These are phyloP conservation scores for Candida tammaniensis DNA, from an alignment of 805 yeast species.

Conservation along the genomic window DNA sequence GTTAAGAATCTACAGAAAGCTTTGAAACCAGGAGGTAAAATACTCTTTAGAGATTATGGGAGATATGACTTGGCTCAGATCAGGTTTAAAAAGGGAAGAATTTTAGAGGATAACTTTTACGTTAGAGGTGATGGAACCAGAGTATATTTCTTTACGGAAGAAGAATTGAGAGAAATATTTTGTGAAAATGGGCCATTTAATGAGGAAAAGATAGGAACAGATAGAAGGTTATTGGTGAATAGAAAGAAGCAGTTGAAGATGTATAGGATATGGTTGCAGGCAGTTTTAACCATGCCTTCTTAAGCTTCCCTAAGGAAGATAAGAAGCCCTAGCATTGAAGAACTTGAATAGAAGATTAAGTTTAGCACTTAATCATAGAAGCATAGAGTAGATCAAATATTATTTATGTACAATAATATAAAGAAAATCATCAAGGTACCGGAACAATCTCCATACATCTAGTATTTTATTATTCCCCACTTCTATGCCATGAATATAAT, in stretches of 20 bases:
- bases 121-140: conserved; percentile 98
- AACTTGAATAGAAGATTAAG: neutral
- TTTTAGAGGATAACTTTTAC: conserved; percentile 89
- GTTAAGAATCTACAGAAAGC: conserved; percentile 64
- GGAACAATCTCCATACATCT: conserved; percentile 32
- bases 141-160: conserved; percentile 95
- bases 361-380: neutral
- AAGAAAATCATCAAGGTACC: conserved; percentile 35
- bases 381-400: neutral
- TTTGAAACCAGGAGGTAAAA: conserved; percentile 89
- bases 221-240: conserved; percentile 85
- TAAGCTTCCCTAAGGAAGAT: conserved; percentile 11
- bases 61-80: conserved; percentile 95
- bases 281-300: conserved; percentile 63
- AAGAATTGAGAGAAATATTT: conserved; percentile 77
- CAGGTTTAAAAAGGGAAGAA: conserved; percentile 82
- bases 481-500: conserved; percentile 32
- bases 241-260: conserved; percentile 89
- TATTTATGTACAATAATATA: conserved; percentile 20
- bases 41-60: conserved; percentile 91
- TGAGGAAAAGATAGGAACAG: conserved; percentile 82
- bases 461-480: conserved; percentile 12
- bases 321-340: neutral
- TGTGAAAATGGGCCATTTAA: conserved; percentile 43
- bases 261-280: conserved; percentile 97